These are phyloP conservation scores for Hymenoscyphus infarciens DNA, from an alignment of 2,329 filamentous ascomycete genomes.

Conservation along the genomic window DNA sequence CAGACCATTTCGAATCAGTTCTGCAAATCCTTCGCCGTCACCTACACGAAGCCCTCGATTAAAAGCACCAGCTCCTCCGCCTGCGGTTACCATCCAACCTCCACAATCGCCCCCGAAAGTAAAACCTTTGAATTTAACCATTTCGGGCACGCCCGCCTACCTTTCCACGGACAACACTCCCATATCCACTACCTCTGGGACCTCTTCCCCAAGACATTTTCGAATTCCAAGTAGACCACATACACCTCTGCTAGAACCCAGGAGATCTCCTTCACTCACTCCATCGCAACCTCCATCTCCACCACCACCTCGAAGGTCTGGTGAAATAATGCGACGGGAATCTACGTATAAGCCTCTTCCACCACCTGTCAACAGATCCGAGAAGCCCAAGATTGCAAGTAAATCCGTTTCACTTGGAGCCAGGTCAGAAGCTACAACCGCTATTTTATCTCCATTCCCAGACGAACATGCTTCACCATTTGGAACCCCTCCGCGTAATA, in stretches of 20 bases:
- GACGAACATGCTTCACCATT: constrained; percentile 65
- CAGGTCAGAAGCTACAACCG: constrained; percentile 34
- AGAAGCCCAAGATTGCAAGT: constrained; percentile 64
- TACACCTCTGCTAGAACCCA: constrained; percentile 48
- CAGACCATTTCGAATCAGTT: constrained; percentile 24
- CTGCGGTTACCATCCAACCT: constrained; percentile 65
- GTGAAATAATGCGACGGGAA: constrained; percentile 49
- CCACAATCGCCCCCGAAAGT: constrained; percentile 64
- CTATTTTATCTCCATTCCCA: constrained; percentile 14
- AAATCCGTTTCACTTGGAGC: constrained; percentile 31
- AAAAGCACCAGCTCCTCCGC: constrained; percentile 34
- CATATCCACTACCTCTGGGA: constrained; percentile 39
- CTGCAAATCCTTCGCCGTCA: constrained; percentile 29
- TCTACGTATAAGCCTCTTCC: constrained; percentile 44
- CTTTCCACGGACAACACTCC: constrained; percentile 28
- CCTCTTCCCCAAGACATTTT: constrained; percentile 42
- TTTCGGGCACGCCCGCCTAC: constrained; percentile 27
- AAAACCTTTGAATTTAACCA: constrained; percentile 22
- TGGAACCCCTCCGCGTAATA: constrained; percentile 76
- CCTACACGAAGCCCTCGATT: constrained; percentile 23
- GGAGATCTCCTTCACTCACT: constrained; percentile 46
- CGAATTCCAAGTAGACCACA: constrained; percentile 54
- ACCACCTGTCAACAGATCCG: constrained; percentile 75
- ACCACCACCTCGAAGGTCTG: constrained; percentile 61
- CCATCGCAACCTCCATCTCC: constrained; percentile 57